Evolutionary conservation across 1,139 yeast genomes (phyloP).

Genomic region (Nakaseomyces uthaithaninus): DNA sequence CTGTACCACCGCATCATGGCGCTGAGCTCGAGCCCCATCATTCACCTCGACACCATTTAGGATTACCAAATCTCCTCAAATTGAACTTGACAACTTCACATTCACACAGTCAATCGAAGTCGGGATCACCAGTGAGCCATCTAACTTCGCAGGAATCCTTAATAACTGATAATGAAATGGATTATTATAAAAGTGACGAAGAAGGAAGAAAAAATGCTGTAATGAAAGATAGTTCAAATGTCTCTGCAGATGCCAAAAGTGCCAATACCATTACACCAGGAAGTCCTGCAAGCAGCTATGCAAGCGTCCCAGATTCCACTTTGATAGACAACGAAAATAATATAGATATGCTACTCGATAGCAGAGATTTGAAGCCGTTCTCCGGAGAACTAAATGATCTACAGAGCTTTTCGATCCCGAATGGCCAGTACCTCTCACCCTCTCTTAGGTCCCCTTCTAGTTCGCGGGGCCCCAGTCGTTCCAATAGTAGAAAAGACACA

Average conservation of each 20-base stretch:
- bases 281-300: neutral
- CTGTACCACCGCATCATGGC: neutral
- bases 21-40: neutral
- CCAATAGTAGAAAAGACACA: neutral
- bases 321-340: neutral
- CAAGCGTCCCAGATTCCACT: neutral
- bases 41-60: conserved; percentile 1
- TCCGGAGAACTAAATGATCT: neutral
- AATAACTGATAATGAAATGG: conserved; percentile 1
- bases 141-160: conserved; percentile 1
- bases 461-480: conserved; percentile 2
- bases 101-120: neutral
- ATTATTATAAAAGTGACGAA: neutral
- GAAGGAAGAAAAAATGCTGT: neutral
- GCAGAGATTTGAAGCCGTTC: conserved; percentile 2
- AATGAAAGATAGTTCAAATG: neutral
- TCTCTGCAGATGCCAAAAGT: neutral
- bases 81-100: neutral
- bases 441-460: neutral
- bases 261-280: neutral
- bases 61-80: conserved; percentile 2
- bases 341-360: conserved; percentile 3
- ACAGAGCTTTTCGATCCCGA: conserved; percentile 4
- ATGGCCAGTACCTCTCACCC: neutral
- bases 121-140: conserved; percentile 1